Evolutionary conservation across 2,329 filamentous ascomycete genomes (phyloP).

Genomic region (Penicillium sumatraense): DNA sequence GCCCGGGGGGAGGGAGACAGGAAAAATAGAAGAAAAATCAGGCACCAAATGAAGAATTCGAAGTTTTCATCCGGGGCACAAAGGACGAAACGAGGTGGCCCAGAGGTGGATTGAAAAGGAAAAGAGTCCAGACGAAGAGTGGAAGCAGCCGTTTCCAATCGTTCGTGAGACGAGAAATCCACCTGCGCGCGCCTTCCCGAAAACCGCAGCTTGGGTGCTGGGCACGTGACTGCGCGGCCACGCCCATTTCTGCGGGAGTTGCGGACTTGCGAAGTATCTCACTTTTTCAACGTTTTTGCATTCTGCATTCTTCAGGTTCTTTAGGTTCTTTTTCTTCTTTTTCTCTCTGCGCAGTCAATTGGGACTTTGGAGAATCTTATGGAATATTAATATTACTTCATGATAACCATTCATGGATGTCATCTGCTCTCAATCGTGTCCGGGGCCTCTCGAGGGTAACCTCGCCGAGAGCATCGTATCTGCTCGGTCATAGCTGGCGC

Average conservation of each 20-base stretch:
- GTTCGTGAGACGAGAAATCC: slow-evolving; percentile 24
- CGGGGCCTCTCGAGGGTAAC: slow-evolving; percentile 41
- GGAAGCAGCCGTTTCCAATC: slow-evolving; percentile 20
- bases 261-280: background rate
- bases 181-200: slow-evolving; percentile 36
- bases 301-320: background rate
- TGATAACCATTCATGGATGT: slow-evolving; percentile 48
- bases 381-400: slow-evolving; percentile 23
- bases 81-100: background rate
- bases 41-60: background rate
- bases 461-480: slow-evolving; percentile 40
- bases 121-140: slow-evolving; percentile 17
- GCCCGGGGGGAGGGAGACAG: background rate
- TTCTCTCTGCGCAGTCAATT: background rate
- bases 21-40: slow-evolving; percentile 3
- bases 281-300: background rate
- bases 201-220: slow-evolving; percentile 38
- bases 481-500: slow-evolving; percentile 29
- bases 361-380: slow-evolving; percentile 14
- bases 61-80: slow-evolving; percentile 4
- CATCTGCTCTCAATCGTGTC: slow-evolving; percentile 46
- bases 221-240: slow-evolving; percentile 34
- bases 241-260: slow-evolving; percentile 26
- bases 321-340: background rate
- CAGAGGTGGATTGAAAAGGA: background rate